These are phyloP conservation scores for Trichocladium antarcticum DNA, from an alignment of 495 filamentous ascomycete genomes.

Conservation along the genomic window DNA sequence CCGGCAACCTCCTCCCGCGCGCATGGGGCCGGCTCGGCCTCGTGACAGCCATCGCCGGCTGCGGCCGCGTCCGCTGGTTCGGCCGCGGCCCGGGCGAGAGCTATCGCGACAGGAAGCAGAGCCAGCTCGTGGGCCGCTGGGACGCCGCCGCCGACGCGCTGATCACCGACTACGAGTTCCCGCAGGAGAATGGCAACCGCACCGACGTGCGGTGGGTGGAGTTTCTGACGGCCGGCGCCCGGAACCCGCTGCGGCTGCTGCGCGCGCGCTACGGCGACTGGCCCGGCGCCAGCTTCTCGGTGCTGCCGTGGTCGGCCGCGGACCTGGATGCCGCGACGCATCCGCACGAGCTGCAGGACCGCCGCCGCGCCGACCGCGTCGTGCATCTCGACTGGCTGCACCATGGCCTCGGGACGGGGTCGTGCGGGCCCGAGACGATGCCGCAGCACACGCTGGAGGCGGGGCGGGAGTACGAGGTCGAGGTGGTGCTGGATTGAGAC, in stretches of 20 bases:
- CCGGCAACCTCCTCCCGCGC: slow-evolving; percentile 35
- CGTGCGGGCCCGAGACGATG: slow-evolving; percentile 42
- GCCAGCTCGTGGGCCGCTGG: slow-evolving; percentile 47
- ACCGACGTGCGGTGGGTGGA: slow-evolving; percentile 51
- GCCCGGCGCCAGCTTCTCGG: slow-evolving; percentile 42
- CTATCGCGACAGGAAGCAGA: slow-evolving; percentile 51
- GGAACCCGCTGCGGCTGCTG: slow-evolving; percentile 21
- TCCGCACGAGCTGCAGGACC: slow-evolving; percentile 45
- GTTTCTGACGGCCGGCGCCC: slow-evolving; percentile 21
- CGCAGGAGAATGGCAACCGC: slow-evolving; percentile 56
- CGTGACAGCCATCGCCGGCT: slow-evolving; percentile 33
- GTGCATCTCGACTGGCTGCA: slow-evolving; percentile 52
- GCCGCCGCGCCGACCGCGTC: slow-evolving; percentile 35
- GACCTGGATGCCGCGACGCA: slow-evolving; percentile 49
- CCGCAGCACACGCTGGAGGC: slow-evolving; percentile 39
- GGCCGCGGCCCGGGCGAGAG: slow-evolving; percentile 54
- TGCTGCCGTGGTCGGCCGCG: slow-evolving; percentile 39
- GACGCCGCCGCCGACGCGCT: slow-evolving; percentile 33
- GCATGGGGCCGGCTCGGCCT: slow-evolving; percentile 52
- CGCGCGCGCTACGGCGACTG: slow-evolving; percentile 32
- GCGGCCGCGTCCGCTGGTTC: slow-evolving; percentile 45
- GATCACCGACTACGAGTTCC: slow-evolving; percentile 51
- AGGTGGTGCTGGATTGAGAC: slow-evolving; percentile 34
- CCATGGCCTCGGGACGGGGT: slow-evolving; percentile 44
- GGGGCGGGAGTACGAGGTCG: slow-evolving; percentile 36